Evolutionary conservation across 768 basidiomycete species (phyloP), one percentile per base, ranked within the genome.

Genomic region (Mycena filopes): DNA sequence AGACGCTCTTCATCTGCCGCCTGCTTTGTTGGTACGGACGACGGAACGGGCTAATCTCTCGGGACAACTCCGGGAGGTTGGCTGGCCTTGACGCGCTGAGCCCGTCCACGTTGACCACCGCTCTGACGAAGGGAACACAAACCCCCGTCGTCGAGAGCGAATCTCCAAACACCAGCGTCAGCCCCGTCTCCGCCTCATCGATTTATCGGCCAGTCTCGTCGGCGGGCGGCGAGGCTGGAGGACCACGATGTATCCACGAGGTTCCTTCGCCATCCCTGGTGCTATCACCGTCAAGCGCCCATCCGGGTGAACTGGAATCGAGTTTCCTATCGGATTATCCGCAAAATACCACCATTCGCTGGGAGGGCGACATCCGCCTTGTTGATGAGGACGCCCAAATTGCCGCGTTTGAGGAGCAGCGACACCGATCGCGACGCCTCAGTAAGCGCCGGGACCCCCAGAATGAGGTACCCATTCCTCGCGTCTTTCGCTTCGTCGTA

Each of bases 21-120:
- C 77, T 92, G 3, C 80, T 93, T 13, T 91, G 90, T 72, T 91
- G 89, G 89, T 82, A 93, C 23, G 90, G 86, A 0, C 78, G 80
- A 59, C 78, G 79, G 60, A 75, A 73, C 42, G 83, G 85, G 1
- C 72, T 81, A 20, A 68, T 80, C 25, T 58, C 73, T 15, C 56
- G 71, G 4, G 54, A 23, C 1, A 8, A 5, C 4, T 18, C 38
- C 9, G 26, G 51, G 25, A 6, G 12, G 3, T 47, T 47, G 4
- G 21, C 3, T n/a, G 4, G 6, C 29, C 31, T 20, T 10, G 23
- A 53, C 21, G n/a, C 6, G 21, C 43, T 20, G 9, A 65, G 63
- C 5, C 69, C 76, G 48, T 82, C 81, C 54, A 76, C 76, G 3
- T 75, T 79, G 51, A 79, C 76, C 53, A 79, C 71, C 55, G 78